Evolutionary conservation across 2,329 filamentous ascomycete genomes (phyloP).

Genomic region (Alternaria hordeiaustralica): DNA sequence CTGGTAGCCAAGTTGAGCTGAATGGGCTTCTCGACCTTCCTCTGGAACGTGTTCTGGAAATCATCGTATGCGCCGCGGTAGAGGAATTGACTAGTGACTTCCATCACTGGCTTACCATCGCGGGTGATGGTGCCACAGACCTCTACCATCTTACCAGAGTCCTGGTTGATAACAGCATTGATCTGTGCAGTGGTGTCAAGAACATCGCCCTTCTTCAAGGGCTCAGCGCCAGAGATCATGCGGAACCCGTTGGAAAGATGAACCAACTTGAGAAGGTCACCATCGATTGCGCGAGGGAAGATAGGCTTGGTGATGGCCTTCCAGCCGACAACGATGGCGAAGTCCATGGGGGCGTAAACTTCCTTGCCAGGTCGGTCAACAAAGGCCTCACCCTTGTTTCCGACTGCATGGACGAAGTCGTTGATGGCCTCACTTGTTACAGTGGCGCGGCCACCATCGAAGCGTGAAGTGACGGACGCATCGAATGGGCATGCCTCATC

Average conservation of each 20-base stretch:
- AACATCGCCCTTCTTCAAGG: slow-evolving; percentile 92
- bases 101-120: slow-evolving; percentile 87
- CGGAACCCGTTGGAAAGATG: slow-evolving; percentile 97
- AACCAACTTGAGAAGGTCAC: slow-evolving; percentile 93
- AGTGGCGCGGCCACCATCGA: slow-evolving; percentile 85
- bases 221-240: slow-evolving; percentile 95
- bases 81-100: slow-evolving; percentile 97
- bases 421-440: slow-evolving; percentile 94
- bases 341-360: slow-evolving; percentile 97
- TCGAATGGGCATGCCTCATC: slow-evolving; percentile 84
- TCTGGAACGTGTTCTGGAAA: slow-evolving; percentile 98
- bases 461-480: slow-evolving; percentile 81
- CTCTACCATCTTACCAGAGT: slow-evolving; percentile 99
- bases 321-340: slow-evolving; percentile 97
- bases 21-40: slow-evolving; percentile 94
- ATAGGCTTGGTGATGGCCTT: slow-evolving; percentile 99
- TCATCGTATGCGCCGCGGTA: slow-evolving; percentile 93
- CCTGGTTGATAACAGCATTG: slow-evolving; percentile 97
- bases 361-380: slow-evolving; percentile 94
- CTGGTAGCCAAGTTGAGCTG: slow-evolving; percentile 85
- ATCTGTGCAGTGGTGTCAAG: slow-evolving; percentile 93
- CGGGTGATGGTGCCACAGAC: slow-evolving; percentile 96
- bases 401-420: slow-evolving; percentile 98
- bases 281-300: slow-evolving; percentile 95
- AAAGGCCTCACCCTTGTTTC: slow-evolving; percentile 96